Conservation (phyloP, 176 grass and related monocot genomes). For the Cymbopogon citratus region DNA sequence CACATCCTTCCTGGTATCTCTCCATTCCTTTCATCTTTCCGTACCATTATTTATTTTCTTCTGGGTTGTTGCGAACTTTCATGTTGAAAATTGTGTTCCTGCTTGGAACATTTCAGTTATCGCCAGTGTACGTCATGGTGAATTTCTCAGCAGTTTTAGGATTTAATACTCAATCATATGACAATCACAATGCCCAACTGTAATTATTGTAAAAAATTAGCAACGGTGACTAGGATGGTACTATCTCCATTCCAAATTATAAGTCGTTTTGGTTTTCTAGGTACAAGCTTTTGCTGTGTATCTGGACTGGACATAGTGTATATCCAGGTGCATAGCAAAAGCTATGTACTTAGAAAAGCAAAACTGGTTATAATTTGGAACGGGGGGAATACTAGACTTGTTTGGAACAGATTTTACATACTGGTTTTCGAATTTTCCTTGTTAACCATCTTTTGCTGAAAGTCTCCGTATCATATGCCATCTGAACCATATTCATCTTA, state of each 20-base stretch:
- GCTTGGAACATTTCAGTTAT: neutral
- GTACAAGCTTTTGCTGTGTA: too few relatives aligned
- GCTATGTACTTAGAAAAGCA: too few relatives aligned
- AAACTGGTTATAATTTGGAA: too few relatives aligned
- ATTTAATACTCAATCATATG: conserved; percentile 1
- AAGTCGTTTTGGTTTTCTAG: too few relatives aligned
- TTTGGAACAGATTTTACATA: neutral
- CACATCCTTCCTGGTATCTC: conserved; percentile 50
- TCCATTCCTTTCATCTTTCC: neutral
- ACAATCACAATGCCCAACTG: neutral
- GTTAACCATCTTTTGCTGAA: neutral
- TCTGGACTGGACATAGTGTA: too few relatives aligned
- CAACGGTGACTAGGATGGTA: neutral
- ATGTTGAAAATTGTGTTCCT: neutral
- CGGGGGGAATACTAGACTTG: neutral
- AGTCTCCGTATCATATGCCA: neutral
- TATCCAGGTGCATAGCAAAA: too few relatives aligned
- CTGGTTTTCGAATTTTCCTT: neutral
- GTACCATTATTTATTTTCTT: neutral
- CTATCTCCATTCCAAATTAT: too few relatives aligned
- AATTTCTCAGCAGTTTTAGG: neutral
- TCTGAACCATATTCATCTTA: neutral
- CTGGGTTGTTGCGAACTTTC: neutral
- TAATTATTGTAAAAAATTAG: neutral
- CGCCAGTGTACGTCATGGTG: neutral